Percentiles rank a stretch among this genome's conserved stretches.
Conservation (phyloP, 345 rosid genomes). For the Carallia pectinifolia region DNA sequence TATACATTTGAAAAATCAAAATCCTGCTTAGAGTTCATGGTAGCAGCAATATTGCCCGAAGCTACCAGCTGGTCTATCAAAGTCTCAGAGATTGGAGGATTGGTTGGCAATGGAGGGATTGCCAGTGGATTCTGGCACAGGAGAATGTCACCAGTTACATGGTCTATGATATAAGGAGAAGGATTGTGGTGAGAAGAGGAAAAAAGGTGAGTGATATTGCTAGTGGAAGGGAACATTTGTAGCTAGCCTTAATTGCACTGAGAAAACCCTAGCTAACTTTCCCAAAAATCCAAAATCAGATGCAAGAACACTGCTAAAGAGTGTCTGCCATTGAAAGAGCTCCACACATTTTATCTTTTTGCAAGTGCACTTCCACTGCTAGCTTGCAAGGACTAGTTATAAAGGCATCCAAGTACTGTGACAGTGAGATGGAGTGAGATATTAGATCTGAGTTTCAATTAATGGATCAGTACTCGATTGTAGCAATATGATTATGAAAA, state of each 20-base stretch:
- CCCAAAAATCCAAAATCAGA: background rate
- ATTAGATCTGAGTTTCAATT: no score
- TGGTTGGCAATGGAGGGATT: conserved; percentile 7
- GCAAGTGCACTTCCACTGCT: no score
- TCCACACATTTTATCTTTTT: background rate
- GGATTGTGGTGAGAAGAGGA: conserved; percentile 16
- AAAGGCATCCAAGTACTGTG: conserved; percentile 3
- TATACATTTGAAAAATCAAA: conserved; percentile 3
- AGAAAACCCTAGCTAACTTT: conserved; percentile 18
- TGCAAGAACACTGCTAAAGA: background rate
- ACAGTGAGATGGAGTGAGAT: background rate
- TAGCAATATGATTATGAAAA: no score
- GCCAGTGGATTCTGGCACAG: conserved; percentile 20
- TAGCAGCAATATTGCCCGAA: background rate
- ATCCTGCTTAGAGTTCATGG: conserved; percentile 10
- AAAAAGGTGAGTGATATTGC: conserved; percentile 8
- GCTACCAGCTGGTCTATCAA: conserved; percentile 14
- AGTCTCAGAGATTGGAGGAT: conserved; percentile 15
- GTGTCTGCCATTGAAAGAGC: conserved; percentile 7
- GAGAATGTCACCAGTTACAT: conserved; percentile 7
- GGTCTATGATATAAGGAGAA: conserved; percentile 12
- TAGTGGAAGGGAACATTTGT: conserved; percentile 31
- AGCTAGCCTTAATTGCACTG: background rate
- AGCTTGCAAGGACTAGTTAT: background rate
- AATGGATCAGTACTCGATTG: no score